A percentile compares a stretch with the other conserved stretches of the same genome.
Conservation (phyloP, 768 basidiomycete genomes). For the Russula emetica region DNA sequence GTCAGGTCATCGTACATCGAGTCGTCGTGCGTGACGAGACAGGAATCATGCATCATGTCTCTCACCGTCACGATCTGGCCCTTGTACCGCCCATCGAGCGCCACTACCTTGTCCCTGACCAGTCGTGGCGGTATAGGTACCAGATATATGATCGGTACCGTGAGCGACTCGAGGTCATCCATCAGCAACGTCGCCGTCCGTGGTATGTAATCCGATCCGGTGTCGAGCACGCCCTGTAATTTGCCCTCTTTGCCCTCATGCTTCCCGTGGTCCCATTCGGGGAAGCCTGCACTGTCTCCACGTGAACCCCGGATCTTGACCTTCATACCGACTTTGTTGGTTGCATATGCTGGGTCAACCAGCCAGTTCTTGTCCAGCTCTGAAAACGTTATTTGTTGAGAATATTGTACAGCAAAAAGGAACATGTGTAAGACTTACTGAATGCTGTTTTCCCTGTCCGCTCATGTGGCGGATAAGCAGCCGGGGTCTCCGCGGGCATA, state of each 20-base stretch:
- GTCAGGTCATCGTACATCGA: conserved; percentile 26
- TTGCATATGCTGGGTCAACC: conserved; percentile 35
- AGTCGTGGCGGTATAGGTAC: conserved; percentile 39
- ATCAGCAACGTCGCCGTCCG: conserved; percentile 34
- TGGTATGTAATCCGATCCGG: conserved; percentile 31
- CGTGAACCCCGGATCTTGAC: conserved; percentile 40
- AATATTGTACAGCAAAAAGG: conserved; percentile 4
- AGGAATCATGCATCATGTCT: conserved; percentile 24
- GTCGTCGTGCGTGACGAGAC: conserved; percentile 25
- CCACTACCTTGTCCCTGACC: conserved; percentile 48
- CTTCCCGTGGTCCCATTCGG: conserved; percentile 37
- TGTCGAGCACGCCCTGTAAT: conserved; percentile 32
- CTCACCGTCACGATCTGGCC: conserved; percentile 33
- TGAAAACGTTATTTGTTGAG: conserved; percentile 25
- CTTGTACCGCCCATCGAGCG: conserved; percentile 42
- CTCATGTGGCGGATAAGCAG: conserved; percentile 37
- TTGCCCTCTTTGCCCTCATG: conserved; percentile 34
- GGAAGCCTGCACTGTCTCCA: conserved; percentile 31
- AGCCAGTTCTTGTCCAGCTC: conserved; percentile 43
- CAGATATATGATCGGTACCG: conserved; percentile 43
- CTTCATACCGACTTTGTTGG: conserved; percentile 38
- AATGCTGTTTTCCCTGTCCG: conserved; percentile 28
- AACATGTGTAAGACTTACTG: conserved; percentile 24
- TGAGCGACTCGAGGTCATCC: conserved; percentile 36
- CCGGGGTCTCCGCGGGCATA: conserved; percentile 34